phyloP scores from a whole-genome alignment of 2,329 filamentous ascomycete genomes.

The Sporothrix pseudoabietina region DNA sequence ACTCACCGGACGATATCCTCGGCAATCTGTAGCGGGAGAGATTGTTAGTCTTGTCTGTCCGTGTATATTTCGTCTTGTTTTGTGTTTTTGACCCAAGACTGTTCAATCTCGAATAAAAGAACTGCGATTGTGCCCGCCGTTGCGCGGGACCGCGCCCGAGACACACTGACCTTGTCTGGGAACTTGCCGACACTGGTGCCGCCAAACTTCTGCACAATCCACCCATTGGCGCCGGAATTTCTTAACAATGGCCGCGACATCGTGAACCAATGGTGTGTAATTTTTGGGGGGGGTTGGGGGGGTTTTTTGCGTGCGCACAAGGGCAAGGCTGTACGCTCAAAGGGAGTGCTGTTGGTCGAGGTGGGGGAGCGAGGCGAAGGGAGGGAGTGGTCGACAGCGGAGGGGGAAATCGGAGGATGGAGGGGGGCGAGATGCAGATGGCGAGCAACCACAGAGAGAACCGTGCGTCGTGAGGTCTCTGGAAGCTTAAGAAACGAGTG shows the following conservation, averaged over 20 bases:
- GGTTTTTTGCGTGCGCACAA: neutral
- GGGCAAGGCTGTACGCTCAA: slow-evolving; percentile 13
- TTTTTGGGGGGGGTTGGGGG: too few relatives aligned
- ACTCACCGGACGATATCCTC: slow-evolving; percentile 36
- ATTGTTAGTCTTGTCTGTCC: neutral
- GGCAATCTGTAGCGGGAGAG: slow-evolving; percentile 42
- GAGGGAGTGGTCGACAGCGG: neutral
- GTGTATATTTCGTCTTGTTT: neutral
- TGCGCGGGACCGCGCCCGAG: slow-evolving; percentile 35
- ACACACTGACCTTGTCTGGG: slow-evolving; percentile 50
- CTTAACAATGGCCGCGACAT: slow-evolving; percentile 32
- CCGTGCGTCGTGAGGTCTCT: slow-evolving; percentile 45
- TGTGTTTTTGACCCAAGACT: neutral
- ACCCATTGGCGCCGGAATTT: slow-evolving; percentile 38
- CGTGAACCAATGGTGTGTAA: slow-evolving; percentile 11
- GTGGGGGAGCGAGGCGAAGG: neutral
- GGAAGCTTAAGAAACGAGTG: neutral
- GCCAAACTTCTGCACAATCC: slow-evolving; percentile 65
- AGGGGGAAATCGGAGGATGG: slow-evolving; percentile 1
- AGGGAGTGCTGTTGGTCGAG: neutral
- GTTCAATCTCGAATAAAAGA: neutral
- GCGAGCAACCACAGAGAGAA: slow-evolving; percentile 65
- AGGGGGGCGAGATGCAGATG: neutral
- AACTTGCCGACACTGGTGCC: slow-evolving; percentile 63
- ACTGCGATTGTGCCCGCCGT: neutral